A percentile compares a stretch with the other conserved stretches of the same genome.
Conservation (phyloP, 805 yeast genomes). For the Wickerhamomyces rabaulensis region DNA sequence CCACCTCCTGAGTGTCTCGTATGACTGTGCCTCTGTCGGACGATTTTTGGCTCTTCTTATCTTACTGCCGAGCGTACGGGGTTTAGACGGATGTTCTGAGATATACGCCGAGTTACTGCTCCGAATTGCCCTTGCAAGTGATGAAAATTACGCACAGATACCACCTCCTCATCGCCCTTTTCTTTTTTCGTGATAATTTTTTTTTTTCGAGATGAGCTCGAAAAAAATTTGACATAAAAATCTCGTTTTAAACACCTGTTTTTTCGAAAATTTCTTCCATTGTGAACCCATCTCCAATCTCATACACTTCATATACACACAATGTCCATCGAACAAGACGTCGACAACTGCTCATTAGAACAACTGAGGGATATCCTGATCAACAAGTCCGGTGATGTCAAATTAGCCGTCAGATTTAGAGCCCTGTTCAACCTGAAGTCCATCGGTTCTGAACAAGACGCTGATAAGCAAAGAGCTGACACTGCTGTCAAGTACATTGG, state of each 20-base stretch:
- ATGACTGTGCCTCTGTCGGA: not conserved
- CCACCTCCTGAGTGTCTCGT: not conserved
- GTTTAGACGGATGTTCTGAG: not conserved
- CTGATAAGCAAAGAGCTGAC: constrained; percentile 48
- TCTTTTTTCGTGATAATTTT: not conserved
- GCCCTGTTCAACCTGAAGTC: constrained; percentile 90
- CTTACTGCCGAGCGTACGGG: not conserved
- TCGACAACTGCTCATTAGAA: constrained; percentile 44
- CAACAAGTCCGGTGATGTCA: constrained; percentile 61
- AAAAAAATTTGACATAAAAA: not conserved
- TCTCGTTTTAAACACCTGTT: constrained; percentile 1
- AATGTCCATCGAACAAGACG: constrained; percentile 18
- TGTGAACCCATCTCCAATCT: not conserved
- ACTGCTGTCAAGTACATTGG: constrained; percentile 78
- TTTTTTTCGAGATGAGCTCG: not conserved
- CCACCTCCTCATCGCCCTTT: not conserved
- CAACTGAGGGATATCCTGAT: constrained; percentile 66
- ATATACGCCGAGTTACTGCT: not conserved
- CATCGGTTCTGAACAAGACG: constrained; percentile 67
- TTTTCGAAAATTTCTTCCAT: not conserved
- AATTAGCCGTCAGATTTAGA: constrained; percentile 84
- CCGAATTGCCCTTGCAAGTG: not conserved
- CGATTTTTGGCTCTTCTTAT: not conserved
- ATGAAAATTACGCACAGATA: not conserved
- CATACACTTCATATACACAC: not conserved